Conservation (phyloP, 129 eudicot genomes). For the Lonicera japonica region DNA sequence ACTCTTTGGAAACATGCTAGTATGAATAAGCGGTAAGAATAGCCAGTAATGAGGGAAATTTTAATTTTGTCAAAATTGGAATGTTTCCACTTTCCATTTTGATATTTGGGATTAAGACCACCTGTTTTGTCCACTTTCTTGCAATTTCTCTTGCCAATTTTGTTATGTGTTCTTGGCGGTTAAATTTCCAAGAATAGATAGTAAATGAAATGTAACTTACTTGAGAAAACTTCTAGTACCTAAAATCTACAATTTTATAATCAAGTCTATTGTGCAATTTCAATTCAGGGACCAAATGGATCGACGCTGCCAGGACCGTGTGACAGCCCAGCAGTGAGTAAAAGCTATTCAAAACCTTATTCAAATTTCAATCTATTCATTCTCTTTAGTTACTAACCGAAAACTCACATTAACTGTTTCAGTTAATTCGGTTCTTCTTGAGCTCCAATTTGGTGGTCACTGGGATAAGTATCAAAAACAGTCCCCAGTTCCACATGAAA, state of each 20-base stretch:
- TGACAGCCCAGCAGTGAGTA: constrained; percentile 91
- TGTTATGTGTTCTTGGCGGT: too few relatives aligned
- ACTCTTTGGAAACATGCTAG: too few relatives aligned
- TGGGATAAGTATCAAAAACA: constrained; percentile 72
- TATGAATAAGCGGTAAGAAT: too few relatives aligned
- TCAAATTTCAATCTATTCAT: neutral
- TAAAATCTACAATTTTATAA: too few relatives aligned
- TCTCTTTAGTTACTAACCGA: neutral
- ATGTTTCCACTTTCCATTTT: too few relatives aligned
- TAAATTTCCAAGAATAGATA: too few relatives aligned
- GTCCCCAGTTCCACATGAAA: constrained; percentile 93
- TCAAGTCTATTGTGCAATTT: neutral
- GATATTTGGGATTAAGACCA: too few relatives aligned
- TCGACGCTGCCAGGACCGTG: constrained; percentile 94
- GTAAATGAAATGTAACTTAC: too few relatives aligned
- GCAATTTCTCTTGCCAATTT: too few relatives aligned
- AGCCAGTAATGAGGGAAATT: too few relatives aligned
- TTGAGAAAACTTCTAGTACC: too few relatives aligned
- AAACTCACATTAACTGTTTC: constrained; percentile 8
- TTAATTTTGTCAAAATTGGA: too few relatives aligned
- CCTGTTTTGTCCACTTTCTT: neutral
- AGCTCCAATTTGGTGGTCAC: constrained; percentile 63
- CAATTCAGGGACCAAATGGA: constrained; percentile 85
- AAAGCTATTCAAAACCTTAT: neutral
- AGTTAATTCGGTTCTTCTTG: constrained; percentile 89